Evolutionary conservation across 23 red algal species (phyloP).

Genomic region (Gracilaria caudata): DNA sequence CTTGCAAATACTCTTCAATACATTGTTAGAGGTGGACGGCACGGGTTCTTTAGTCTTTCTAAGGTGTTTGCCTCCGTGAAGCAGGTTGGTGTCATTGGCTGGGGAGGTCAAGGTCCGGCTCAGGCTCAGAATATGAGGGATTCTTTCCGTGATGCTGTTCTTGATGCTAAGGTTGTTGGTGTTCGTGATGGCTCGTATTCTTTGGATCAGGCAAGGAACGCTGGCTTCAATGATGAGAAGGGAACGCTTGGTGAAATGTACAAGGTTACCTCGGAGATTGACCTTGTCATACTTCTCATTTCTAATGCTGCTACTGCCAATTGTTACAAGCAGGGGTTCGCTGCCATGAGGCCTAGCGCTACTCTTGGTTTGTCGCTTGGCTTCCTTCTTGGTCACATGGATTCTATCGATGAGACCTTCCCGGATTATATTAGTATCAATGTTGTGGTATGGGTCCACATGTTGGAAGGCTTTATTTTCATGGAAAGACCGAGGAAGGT

Average conservation of each 20-base stretch:
- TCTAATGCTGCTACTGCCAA: slow-evolving; percentile 86
- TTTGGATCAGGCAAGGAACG: slow-evolving; percentile 66
- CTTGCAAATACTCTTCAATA: slow-evolving; percentile 87
- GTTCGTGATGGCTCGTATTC: slow-evolving; percentile 70
- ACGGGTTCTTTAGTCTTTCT: slow-evolving; percentile 74
- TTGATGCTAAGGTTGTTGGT: slow-evolving; percentile 89
- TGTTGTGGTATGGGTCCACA: slow-evolving; percentile 97
- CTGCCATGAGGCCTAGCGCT: slow-evolving; percentile 93
- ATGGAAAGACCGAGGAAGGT: slow-evolving; percentile 89
- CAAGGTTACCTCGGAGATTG: slow-evolving; percentile 81
- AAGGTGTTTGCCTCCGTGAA: slow-evolving; percentile 81
- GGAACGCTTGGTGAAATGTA: slow-evolving; percentile 98
- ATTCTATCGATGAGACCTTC: slow-evolving; percentile 87
- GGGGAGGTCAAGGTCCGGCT: slow-evolving; percentile 97
- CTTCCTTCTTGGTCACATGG: slow-evolving; percentile 96
- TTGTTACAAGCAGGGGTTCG: slow-evolving; percentile 83
- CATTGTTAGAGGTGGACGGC: slow-evolving; percentile 95
- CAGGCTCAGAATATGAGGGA: slow-evolving; percentile 97
- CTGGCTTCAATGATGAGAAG: slow-evolving; percentile 87
- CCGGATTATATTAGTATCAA: slow-evolving; percentile 87
- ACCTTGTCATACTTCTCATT: slow-evolving; percentile 94
- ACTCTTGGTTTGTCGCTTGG: slow-evolving; percentile 95
- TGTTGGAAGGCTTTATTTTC: slow-evolving; percentile 94
- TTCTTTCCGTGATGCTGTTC: slow-evolving; percentile 81
- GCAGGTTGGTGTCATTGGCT: slow-evolving; percentile 96